phyloP scores from a whole-genome alignment of 345 rosid species.

The Streptanthus diversifolius region DNA sequence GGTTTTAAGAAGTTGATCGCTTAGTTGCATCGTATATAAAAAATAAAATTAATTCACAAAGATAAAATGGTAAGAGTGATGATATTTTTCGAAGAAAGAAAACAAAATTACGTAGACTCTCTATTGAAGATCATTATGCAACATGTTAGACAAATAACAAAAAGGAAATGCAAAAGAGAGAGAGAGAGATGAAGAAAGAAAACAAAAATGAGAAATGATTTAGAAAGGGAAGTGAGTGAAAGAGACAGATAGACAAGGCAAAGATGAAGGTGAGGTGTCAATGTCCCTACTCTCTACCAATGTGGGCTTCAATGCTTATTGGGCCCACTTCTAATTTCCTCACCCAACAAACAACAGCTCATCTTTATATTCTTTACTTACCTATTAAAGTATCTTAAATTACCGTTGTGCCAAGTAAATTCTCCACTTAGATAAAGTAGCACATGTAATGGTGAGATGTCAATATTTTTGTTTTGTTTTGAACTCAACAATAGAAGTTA shows the following conservation, averaged over 20 bases:
- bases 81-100: neutral
- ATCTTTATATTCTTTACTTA: slow-evolving; percentile 5
- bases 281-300: slow-evolving; percentile 24
- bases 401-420: neutral
- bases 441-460: slow-evolving; percentile 13
- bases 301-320: slow-evolving; percentile 30
- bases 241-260: slow-evolving; percentile 30
- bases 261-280: slow-evolving; percentile 32
- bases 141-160: slow-evolving; percentile 23
- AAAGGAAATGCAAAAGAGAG: slow-evolving; percentile 11
- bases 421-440: neutral
- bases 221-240: slow-evolving; percentile 28
- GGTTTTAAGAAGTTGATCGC: neutral
- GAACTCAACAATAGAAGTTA: neutral
- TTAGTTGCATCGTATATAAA: neutral
- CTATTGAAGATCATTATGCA: slow-evolving; percentile 3
- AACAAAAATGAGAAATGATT: slow-evolving; percentile 19
- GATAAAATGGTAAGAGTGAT: neutral
- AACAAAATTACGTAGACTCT: neutral
- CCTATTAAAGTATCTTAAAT: neutral
- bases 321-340: slow-evolving; percentile 26
- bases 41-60: neutral
- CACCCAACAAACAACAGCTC: slow-evolving; percentile 35
- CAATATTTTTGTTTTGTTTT: slow-evolving; percentile 15
- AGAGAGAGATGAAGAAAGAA: neutral